Conservation (phyloP, 495 filamentous ascomycete species). For the Hypoxylon trugodes region DNA sequence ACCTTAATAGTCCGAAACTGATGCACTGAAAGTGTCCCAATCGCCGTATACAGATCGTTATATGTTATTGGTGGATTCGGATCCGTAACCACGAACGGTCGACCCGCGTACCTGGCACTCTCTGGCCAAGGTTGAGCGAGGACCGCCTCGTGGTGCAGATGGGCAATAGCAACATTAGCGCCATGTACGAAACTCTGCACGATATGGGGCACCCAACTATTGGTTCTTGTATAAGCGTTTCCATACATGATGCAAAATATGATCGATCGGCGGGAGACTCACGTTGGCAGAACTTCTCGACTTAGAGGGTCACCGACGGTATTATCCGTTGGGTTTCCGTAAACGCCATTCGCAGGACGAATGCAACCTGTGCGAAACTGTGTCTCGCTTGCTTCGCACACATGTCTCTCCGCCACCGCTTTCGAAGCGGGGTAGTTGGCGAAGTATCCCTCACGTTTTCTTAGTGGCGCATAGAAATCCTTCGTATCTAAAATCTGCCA, state of each 20-base stretch:
- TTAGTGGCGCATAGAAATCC: slow-evolving; percentile 54
- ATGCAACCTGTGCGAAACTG: slow-evolving; percentile 64
- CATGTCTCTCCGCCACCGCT: slow-evolving; percentile 59
- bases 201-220: slow-evolving; percentile 59
- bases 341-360: slow-evolving; percentile 66
- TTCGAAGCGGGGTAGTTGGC: slow-evolving; percentile 67
- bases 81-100: slow-evolving; percentile 51
- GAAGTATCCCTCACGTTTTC: slow-evolving; percentile 60
- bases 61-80: slow-evolving; percentile 54
- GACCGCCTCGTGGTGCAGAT: slow-evolving; percentile 63
- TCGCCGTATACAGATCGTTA: slow-evolving; percentile 39
- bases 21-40: slow-evolving; percentile 43
- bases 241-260: slow-evolving; percentile 37
- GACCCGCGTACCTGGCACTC: slow-evolving; percentile 49
- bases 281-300: slow-evolving; percentile 53
- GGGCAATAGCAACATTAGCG: slow-evolving; percentile 65
- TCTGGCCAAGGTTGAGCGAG: slow-evolving; percentile 36
- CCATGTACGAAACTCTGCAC: slow-evolving; percentile 66
- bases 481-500: slow-evolving; percentile 57
- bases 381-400: slow-evolving; percentile 56
- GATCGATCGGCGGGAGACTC: slow-evolving; percentile 34
- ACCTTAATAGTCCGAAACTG: slow-evolving; percentile 46
- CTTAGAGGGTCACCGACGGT: slow-evolving; percentile 55
- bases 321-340: slow-evolving; percentile 63
- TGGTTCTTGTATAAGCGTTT: slow-evolving; percentile 24